phyloP scores from a whole-genome alignment of 2,329 filamentous ascomycete species.

The Fusarium aywerte region DNA sequence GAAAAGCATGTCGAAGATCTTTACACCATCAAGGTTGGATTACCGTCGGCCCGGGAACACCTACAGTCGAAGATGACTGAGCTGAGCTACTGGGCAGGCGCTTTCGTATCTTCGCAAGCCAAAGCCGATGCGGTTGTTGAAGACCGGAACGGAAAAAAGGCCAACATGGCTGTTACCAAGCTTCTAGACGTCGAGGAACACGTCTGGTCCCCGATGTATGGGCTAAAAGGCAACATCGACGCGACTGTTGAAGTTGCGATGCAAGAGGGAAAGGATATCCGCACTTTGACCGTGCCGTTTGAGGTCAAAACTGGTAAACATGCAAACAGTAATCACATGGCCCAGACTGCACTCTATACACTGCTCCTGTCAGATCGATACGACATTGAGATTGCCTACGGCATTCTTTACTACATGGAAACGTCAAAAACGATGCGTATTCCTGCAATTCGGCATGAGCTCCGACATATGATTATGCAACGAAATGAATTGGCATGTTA shows the following conservation, averaged over 20 bases:
- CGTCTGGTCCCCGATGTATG: conserved; percentile 98
- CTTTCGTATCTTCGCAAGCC: conserved; percentile 79
- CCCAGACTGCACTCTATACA: conserved; percentile 95
- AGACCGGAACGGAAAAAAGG: conserved; percentile 79
- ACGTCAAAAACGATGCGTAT: conserved; percentile 87
- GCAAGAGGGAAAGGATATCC: conserved; percentile 72
- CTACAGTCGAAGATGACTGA: conserved; percentile 85
- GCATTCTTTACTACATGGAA: conserved; percentile 95
- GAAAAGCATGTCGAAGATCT: conserved; percentile 86
- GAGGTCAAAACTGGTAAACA: conserved; percentile 96
- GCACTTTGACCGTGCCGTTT: conserved; percentile 86
- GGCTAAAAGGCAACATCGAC: conserved; percentile 96
- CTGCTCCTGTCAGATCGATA: conserved; percentile 93
- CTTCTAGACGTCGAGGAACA: conserved; percentile 97
- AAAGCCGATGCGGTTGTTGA: conserved; percentile 77
- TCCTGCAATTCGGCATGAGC: conserved; percentile 84
- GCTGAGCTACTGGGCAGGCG: conserved; percentile 82
- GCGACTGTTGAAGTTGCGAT: conserved; percentile 92
- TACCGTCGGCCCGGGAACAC: conserved; percentile 79
- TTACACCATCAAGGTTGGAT: conserved; percentile 83
- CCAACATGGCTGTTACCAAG: conserved; percentile 88
- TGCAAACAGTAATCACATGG: conserved; percentile 83
- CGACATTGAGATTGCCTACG: conserved; percentile 89
- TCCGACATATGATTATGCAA: conserved; percentile 96
- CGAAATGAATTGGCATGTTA: conserved; percentile 90